Conservation (phyloP, 2,329 filamentous ascomycete genomes). For the Trichoderma aggressivum region DNA sequence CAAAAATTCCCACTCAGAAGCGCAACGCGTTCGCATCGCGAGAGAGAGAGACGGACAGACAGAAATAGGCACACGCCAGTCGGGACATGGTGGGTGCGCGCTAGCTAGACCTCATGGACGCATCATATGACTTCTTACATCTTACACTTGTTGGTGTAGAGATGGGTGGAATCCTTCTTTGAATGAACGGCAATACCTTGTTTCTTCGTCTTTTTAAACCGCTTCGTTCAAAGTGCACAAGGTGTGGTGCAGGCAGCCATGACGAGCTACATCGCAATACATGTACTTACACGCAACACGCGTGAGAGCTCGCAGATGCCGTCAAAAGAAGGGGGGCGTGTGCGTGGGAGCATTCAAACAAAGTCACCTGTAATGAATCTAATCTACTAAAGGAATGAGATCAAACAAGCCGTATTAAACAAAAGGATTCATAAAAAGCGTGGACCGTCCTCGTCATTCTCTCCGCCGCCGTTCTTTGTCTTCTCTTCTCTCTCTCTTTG, state of each 20-base stretch:
- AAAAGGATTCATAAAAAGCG: not conserved
- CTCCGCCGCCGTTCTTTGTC: not conserved
- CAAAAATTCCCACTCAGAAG: not conserved
- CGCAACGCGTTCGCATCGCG: not conserved
- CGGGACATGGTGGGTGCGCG: slow-evolving; percentile 16
- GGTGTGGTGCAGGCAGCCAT: not conserved
- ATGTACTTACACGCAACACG: not conserved
- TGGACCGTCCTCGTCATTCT: not conserved
- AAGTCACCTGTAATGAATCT: not conserved
- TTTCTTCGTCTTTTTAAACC: not conserved
- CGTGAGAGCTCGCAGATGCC: not conserved
- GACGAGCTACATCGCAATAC: not conserved
- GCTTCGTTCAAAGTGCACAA: not conserved
- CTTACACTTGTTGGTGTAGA: not conserved
- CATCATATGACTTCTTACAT: slow-evolving; percentile 23
- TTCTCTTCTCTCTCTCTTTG: not conserved
- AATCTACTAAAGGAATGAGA: not conserved
- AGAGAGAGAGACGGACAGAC: not conserved
- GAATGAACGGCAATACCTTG: not conserved
- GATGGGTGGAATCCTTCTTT: not conserved
- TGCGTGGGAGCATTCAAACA: not conserved
- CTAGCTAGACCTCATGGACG: slow-evolving; percentile 19
- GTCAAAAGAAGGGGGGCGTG: not conserved
- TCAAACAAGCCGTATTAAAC: not conserved
- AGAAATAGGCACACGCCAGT: not conserved